These are phyloP conservation scores for Apiospora rasikravindrae DNA, from an alignment of 2,329 filamentous ascomycete genomes.

Conservation along the genomic window DNA sequence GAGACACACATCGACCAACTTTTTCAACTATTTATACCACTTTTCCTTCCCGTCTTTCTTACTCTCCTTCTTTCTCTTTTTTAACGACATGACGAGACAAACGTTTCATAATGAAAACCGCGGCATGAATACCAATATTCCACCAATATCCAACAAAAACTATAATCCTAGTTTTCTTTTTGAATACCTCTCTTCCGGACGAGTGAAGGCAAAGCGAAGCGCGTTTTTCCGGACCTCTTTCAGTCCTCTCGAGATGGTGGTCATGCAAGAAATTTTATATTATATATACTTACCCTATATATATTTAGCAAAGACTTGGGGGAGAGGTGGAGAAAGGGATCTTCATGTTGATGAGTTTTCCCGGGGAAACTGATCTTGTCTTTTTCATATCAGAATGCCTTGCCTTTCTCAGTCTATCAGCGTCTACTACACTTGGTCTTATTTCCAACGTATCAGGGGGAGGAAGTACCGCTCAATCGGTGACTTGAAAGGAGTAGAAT, in stretches of 20 bases:
- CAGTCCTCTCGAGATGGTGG: neutral
- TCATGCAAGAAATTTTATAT: neutral
- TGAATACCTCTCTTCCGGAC: neutral
- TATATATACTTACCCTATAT: neutral
- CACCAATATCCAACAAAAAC: slow-evolving; percentile 12
- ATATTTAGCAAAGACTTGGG: slow-evolving; percentile 15
- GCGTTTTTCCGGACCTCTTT: neutral
- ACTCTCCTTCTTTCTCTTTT: slow-evolving; percentile 14
- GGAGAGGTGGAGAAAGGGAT: neutral
- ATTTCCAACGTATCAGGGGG: neutral
- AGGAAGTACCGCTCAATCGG: neutral
- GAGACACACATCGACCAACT: slow-evolving; percentile 7
- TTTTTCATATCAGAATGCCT: slow-evolving; percentile 4
- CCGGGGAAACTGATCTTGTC: slow-evolving; percentile 11
- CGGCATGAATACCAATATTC: slow-evolving; percentile 14
- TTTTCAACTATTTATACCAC: neutral
- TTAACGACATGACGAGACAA: slow-evolving; percentile 23
- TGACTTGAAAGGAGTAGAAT: neutral
- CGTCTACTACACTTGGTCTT: neutral
- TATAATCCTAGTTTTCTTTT: slow-evolving; percentile 12
- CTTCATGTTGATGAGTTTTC: slow-evolving; percentile 15
- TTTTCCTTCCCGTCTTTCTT: neutral
- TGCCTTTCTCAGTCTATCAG: neutral
- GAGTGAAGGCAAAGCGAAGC: neutral
- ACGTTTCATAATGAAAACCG: slow-evolving; percentile 15